Percentiles rank a stretch among this genome's conserved stretches.
phyloP scores from a whole-genome alignment of 2,329 filamentous ascomycete genomes.

The Penicillium griseofulvum region DNA sequence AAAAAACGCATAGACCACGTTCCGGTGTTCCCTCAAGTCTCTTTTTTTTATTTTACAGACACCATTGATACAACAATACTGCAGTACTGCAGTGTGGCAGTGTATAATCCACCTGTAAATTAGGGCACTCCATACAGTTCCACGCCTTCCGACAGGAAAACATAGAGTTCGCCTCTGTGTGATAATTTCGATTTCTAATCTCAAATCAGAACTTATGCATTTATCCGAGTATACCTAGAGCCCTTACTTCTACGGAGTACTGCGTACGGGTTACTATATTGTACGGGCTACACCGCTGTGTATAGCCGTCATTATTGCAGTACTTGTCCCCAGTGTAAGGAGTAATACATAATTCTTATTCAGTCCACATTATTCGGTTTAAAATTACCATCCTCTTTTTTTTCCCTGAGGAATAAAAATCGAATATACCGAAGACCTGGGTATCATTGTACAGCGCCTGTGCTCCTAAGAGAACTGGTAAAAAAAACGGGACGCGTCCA shows the following conservation, averaged over 20 bases:
- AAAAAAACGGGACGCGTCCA: constrained; percentile 2
- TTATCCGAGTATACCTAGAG: background rate
- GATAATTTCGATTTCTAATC: background rate
- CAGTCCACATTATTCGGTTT: background rate
- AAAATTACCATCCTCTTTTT: background rate
- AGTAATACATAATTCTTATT: background rate
- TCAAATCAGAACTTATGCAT: background rate
- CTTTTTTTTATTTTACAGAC: background rate
- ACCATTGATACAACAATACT: background rate
- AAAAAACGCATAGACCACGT: background rate
- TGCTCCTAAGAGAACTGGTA: background rate
- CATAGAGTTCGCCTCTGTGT: constrained; percentile 15
- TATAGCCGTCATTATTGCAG: background rate
- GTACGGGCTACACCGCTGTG: background rate
- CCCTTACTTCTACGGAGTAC: background rate
- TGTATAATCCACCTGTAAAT: constrained; percentile 2
- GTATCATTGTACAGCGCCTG: background rate
- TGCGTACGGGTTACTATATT: too few relatives aligned
- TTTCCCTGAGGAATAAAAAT: background rate
- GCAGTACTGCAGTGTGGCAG: background rate
- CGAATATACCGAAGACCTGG: background rate
- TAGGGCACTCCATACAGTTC: background rate
- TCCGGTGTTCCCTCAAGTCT: background rate
- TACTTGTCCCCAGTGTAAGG: background rate
- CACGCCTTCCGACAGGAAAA: constrained; percentile 7